phyloP scores from a whole-genome alignment of 2,329 filamentous ascomycete species.

The Phialophora verrucosa region DNA sequence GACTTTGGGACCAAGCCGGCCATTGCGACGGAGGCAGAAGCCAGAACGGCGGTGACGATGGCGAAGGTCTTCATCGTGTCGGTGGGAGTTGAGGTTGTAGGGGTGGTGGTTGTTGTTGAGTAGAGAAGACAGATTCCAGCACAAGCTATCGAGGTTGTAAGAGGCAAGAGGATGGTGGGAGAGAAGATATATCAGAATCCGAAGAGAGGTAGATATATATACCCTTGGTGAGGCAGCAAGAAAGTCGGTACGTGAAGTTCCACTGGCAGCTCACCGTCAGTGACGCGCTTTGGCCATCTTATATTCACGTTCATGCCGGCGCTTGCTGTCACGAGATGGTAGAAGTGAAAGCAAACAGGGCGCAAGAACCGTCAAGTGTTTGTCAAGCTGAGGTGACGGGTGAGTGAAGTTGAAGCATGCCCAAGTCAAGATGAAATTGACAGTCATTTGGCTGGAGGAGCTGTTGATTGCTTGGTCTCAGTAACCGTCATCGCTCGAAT shows the following conservation, averaged over 20 bases:
- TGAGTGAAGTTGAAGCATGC: background rate
- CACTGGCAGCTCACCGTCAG: background rate
- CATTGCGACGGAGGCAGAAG: constrained; percentile 1
- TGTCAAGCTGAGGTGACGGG: background rate
- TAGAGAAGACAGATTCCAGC: background rate
- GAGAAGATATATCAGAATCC: background rate
- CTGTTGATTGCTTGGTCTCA: background rate
- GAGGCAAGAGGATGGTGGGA: background rate
- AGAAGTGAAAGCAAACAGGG: background rate
- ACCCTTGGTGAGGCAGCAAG: background rate
- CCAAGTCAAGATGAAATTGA: background rate
- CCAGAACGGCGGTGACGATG: background rate
- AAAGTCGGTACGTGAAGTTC: constrained; percentile 2
- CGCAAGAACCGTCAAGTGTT: background rate
- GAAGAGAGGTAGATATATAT: constrained; percentile 5
- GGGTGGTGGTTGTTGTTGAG: background rate
- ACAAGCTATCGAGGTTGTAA: background rate
- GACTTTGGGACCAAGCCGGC: constrained; percentile 11
- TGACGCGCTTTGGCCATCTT: background rate
- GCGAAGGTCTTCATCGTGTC: constrained; percentile 2
- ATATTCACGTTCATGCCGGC: background rate
- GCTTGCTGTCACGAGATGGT: no score
- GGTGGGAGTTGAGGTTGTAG: background rate
- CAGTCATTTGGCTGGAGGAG: background rate
- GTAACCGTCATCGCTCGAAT: background rate